Conservation (phyloP, 2,329 filamentous ascomycete genomes). For the Ascochyta pisi region DNA sequence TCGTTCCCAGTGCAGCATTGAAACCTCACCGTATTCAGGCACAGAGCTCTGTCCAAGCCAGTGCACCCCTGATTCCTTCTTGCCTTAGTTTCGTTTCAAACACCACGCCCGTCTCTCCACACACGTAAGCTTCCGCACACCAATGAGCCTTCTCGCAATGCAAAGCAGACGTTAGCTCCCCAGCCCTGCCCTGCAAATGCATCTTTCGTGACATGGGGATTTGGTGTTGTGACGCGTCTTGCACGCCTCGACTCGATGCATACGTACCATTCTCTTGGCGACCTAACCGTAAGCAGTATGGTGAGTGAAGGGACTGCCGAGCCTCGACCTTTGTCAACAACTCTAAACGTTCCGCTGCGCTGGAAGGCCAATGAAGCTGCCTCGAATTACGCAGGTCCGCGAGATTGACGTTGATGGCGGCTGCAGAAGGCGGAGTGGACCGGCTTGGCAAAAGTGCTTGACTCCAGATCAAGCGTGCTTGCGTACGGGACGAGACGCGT, state of each 20-base stretch:
- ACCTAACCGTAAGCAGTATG: not conserved
- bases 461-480: constrained; percentile 12
- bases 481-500: constrained; percentile 18
- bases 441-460: constrained; percentile 14
- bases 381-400: constrained; percentile 2
- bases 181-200: not conserved
- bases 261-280: constrained; percentile 8
- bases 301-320: constrained; percentile 7
- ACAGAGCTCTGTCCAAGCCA: not conserved
- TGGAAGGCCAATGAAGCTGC: not conserved
- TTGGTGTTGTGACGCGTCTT: constrained; percentile 16
- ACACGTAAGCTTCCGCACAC: constrained; percentile 7
- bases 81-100: constrained; percentile 12
- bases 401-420: constrained; percentile 2
- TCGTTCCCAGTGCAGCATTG: not conserved
- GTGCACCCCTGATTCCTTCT: not conserved
- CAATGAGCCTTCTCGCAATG: constrained; percentile 4
- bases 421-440: constrained; percentile 8
- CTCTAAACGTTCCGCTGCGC: not conserved
- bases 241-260: not conserved
- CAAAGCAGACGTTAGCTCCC: not conserved
- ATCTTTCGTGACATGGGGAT: constrained; percentile 2
- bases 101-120: not conserved
- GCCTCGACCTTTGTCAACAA: not conserved
- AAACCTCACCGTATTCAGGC: not conserved